phyloP scores from a whole-genome alignment of 106 monocot species.

The Gastrodia elata region DNA sequence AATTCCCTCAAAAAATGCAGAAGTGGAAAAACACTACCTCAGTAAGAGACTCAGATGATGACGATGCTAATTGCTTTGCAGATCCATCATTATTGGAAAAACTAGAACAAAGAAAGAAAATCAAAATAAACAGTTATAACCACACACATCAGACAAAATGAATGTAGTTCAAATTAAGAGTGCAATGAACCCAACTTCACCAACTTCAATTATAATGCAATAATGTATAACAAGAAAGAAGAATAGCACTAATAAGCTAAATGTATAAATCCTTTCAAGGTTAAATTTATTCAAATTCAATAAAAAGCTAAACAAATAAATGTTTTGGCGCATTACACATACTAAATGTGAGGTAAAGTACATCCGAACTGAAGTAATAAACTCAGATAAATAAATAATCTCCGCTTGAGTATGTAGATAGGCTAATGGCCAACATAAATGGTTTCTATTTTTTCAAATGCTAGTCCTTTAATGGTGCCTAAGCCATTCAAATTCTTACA shows the following conservation, averaged over 20 bases:
- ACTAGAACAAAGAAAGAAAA: neutral
- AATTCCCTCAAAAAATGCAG: neutral
- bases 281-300: neutral
- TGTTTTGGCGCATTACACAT: neutral
- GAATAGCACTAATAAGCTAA: neutral
- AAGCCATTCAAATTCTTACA: neutral
- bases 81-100: conserved; percentile 34
- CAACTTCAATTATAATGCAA: neutral
- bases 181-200: neutral
- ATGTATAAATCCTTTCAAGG: neutral
- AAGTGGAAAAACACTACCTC: conserved; percentile 44
- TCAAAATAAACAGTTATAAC: no score
- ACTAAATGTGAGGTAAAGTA: no score
- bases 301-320: neutral
- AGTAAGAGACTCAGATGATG: conserved; percentile 31
- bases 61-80: conserved; percentile 22
- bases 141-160: neutral
- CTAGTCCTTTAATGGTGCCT: neutral
- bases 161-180: neutral
- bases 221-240: neutral
- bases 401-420: neutral
- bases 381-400: neutral
- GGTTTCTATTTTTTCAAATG: neutral
- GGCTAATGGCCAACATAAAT: neutral
- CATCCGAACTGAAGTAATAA: no score